Conservation (phyloP, 495 filamentous ascomycete genomes). For the Jackrogersella multiformis region DNA sequence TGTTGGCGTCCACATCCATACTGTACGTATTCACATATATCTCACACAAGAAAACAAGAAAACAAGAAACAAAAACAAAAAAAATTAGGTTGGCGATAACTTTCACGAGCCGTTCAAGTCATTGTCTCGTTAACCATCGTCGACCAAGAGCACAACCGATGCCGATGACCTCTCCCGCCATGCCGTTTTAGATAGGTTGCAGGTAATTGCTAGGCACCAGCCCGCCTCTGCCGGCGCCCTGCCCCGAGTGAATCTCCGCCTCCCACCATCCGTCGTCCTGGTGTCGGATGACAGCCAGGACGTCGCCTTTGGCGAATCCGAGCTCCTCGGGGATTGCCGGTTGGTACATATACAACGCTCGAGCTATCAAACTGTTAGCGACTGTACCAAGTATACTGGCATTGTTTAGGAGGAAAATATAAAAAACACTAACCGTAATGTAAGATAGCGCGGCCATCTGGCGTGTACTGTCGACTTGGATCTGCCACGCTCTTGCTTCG, state of each 20-base stretch:
- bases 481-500: conserved; percentile 86
- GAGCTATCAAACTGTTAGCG: conserved; percentile 65
- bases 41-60: too few relatives aligned
- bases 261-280: conserved; percentile 99
- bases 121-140: conserved; percentile 29
- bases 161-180: neutral
- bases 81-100: conserved; percentile 1
- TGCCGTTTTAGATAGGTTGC: conserved; percentile 67
- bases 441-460: conserved; percentile 86
- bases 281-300: conserved; percentile 84
- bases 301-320: conserved; percentile 91
- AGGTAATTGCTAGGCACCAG: conserved; percentile 98
- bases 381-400: neutral
- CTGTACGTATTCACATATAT: conserved; percentile 20
- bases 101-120: conserved; percentile 30
- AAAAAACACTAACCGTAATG: conserved; percentile 81
- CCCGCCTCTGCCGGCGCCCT: conserved; percentile 71
- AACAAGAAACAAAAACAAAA: too few relatives aligned
- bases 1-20: conserved; percentile 9
- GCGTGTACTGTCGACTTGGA: conserved; percentile 74
- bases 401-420: neutral
- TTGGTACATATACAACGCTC: conserved; percentile 92
- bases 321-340: conserved; percentile 95
- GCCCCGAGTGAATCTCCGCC: conserved; percentile 83
- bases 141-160: conserved; percentile 21